Base-by-base conservation (phyloP, 495 filamentous ascomycete genomes). In the Talaromyces proteolyticus region DNA sequence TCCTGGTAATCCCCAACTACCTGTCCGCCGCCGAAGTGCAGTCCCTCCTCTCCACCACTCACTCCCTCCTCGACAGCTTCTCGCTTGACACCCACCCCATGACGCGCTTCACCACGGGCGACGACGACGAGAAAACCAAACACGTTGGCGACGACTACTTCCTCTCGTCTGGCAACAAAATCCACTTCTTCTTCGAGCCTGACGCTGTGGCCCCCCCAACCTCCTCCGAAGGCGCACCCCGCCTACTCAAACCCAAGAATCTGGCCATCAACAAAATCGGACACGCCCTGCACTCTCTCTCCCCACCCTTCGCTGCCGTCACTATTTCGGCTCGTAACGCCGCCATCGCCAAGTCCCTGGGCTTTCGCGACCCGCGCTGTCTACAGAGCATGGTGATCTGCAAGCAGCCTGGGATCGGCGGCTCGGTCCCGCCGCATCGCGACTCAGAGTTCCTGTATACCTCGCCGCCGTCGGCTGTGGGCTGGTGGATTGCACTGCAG, bases 111-210 rank as follows among this genome's bases (percentile, higher is more conserved):
- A 84, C 82, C 14, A 95, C 91, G 1, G 91, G 90, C 58, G 75
- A 80, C 41, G 75, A 81, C 51, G 57, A 62, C 21, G 73, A 78
- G 42, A 44, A 34, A 20, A 42, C 53, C 45, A 59, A 65, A 43
- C 93, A 98, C 68, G 86, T 96, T 19, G 91, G 93, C 52, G 93
- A 98, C 70, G 81, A 86, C 63, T 98, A 98, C 80, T 98, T 98
- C 69, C 80, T 98, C 0, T 73, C 68, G 2, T 89, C 84, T 2
- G 88, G 88, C 47, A 87, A 96, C 76, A 95, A 97, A 59, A 74
- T 98, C 43, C 84, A 88, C 46, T 96, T 92, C 75, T 98, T 98
- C 81, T 95, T 98, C 73, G 93, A 98, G 64, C 88, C 91, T 60
- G 83, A 81, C 67, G 72, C 71, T 26, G 70, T 75, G 59, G 57